Evolutionary conservation across 305 asterid genomes (phyloP).

Genomic region (Plantago coronopus): DNA sequence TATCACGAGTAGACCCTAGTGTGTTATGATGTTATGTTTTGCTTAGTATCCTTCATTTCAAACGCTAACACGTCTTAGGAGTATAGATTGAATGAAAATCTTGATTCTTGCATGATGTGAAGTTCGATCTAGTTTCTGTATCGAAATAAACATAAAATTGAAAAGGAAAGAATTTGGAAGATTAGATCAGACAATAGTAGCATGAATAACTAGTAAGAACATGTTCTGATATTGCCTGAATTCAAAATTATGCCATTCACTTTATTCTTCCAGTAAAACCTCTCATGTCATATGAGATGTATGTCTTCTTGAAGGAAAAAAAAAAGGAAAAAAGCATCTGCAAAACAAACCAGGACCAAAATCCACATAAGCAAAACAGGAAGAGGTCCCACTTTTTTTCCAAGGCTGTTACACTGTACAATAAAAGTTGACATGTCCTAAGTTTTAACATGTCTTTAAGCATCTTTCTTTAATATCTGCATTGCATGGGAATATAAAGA

Average conservation of each 20-base stretch:
- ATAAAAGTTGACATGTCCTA: constrained; percentile 44
- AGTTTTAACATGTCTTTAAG: constrained; percentile 31
- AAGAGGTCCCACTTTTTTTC: constrained; percentile 12
- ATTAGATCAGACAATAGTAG: background rate
- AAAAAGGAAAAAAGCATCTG: constrained; percentile 20
- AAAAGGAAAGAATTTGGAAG: background rate
- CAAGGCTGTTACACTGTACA: constrained; percentile 48
- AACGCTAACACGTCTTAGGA: no score
- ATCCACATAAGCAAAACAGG: constrained; percentile 33
- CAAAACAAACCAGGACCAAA: constrained; percentile 38
- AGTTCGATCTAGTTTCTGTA: no score
- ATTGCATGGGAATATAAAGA: constrained; percentile 63
- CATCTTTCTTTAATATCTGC: constrained; percentile 32
- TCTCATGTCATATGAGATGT: constrained; percentile 23
- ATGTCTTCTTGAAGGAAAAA: background rate
- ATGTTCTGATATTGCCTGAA: constrained; percentile 12
- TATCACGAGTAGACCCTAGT: no score
- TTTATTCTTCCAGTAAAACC: constrained; percentile 31
- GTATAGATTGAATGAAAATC: no score
- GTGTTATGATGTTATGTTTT: no score
- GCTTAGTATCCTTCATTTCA: no score
- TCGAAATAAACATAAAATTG: no score
- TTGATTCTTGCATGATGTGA: no score
- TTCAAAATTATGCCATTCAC: constrained; percentile 22
- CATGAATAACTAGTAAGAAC: background rate